A percentile compares a stretch with the other conserved stretches of the same genome.
Conservation (phyloP, 768 basidiomycete species). For the Cytidiella melzeri region DNA sequence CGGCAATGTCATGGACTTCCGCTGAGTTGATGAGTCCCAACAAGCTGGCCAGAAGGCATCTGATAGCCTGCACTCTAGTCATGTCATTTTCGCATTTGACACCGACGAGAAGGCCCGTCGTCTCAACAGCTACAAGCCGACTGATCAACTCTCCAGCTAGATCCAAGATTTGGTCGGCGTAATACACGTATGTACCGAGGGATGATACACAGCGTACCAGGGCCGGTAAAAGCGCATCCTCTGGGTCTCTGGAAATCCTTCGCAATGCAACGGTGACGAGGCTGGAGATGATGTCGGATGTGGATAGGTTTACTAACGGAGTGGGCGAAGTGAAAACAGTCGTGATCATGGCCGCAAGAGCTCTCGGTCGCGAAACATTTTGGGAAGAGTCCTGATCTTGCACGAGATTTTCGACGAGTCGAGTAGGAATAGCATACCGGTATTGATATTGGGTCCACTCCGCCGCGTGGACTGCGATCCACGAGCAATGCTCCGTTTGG, state of each 20-base stretch:
- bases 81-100: conserved; percentile 24
- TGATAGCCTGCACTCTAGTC: conserved; percentile 52
- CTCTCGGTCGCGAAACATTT: conserved; percentile 45
- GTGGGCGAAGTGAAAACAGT: conserved; percentile 77
- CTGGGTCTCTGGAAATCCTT: conserved; percentile 51
- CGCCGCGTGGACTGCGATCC: conserved; percentile 72
- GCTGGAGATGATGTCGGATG: conserved; percentile 81
- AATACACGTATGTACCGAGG: conserved; percentile 87
- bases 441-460: conserved; percentile 93
- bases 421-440: conserved; percentile 83
- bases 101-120: conserved; percentile 46
- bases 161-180: conserved; percentile 94
- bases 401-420: conserved; percentile 72
- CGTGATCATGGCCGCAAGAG: conserved; percentile 74
- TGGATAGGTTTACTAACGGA: conserved; percentile 84
- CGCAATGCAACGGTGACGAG: conserved; percentile 71
- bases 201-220: conserved; percentile 77
- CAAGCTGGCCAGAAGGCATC: conserved; percentile 65
- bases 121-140: conserved; percentile 65
- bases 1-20: conserved; percentile 38
- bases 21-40: conserved; percentile 63
- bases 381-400: conserved; percentile 49
- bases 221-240: conserved; percentile 59
- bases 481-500: conserved; percentile 66
- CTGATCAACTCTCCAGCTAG: conserved; percentile 78